Evolutionary conservation across 192 early-diverging fungal species (phyloP).

Genomic region (Backusella macrospora): DNA sequence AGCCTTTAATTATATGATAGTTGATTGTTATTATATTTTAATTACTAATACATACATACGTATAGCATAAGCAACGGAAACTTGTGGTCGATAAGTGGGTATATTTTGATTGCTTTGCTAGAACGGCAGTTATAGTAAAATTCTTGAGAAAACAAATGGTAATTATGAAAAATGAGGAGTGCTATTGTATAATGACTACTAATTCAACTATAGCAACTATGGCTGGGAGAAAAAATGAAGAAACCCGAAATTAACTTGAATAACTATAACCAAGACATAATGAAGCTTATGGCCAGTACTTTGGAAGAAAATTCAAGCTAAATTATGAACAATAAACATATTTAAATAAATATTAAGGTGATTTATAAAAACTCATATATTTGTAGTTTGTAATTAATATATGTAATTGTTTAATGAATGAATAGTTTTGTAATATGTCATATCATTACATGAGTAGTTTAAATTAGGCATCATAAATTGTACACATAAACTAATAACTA

Average conservation of each 20-base stretch:
- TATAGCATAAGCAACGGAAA: constrained; percentile 46
- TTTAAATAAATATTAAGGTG: no score
- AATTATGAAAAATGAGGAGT: constrained; percentile 7
- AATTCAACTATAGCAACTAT: constrained; percentile 5
- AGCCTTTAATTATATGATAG: background rate
- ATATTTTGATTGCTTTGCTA: constrained; percentile 53
- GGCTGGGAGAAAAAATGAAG: constrained; percentile 39
- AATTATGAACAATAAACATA: background rate
- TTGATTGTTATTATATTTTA: background rate
- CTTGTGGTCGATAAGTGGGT: constrained; percentile 56
- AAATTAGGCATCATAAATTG: no score
- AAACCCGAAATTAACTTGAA: constrained; percentile 31
- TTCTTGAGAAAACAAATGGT: constrained; percentile 54
- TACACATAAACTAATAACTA: no score
- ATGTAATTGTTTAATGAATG: no score
- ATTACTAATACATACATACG: background rate
- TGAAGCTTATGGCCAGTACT: constrained; percentile 12
- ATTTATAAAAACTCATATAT: no score
- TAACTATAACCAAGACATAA: constrained; percentile 1
- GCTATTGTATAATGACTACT: background rate
- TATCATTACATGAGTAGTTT: no score
- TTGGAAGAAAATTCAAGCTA: background rate
- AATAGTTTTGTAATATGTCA: no score
- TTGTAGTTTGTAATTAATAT: no score
- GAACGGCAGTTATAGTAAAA: constrained; percentile 55